Conservation (phyloP, 2,329 filamentous ascomycete genomes). For the Juglanconis juglandina region DNA sequence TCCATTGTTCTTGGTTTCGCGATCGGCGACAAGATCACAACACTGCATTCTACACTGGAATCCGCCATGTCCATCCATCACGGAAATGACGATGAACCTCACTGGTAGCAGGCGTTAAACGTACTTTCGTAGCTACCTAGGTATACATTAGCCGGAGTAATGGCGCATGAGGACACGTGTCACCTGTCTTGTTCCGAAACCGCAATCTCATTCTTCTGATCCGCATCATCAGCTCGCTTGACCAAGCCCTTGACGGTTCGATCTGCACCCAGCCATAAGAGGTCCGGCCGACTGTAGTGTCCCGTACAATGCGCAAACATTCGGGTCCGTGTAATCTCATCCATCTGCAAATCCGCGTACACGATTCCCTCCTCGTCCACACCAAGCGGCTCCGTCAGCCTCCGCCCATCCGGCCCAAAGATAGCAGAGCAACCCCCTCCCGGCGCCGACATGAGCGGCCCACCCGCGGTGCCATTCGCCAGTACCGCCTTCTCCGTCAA, state of each 20-base stretch:
- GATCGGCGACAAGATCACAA: background rate
- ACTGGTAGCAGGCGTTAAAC: background rate
- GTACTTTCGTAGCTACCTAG: no score
- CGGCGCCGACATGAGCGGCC: constrained; percentile 16
- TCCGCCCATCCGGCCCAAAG: constrained; percentile 22
- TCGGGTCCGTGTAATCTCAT: constrained; percentile 8
- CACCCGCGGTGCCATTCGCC: background rate
- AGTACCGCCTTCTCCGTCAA: constrained; percentile 1
- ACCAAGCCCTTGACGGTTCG: constrained; percentile 24
- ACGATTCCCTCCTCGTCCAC: constrained; percentile 3
- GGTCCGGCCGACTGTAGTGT: constrained; percentile 13
- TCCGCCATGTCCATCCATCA: background rate
- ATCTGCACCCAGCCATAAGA: constrained; percentile 22
- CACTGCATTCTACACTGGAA: background rate
- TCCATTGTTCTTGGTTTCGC: background rate
- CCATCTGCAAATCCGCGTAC: constrained; percentile 6
- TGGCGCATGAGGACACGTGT: background rate
- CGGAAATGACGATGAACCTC: background rate
- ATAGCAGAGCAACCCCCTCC: constrained; percentile 23
- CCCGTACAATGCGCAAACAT: constrained; percentile 9
- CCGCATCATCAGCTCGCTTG: background rate
- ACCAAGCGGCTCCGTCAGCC: constrained; percentile 17
- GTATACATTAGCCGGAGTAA: no score
- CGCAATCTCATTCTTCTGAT: background rate
- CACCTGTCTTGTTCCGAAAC: background rate